phyloP scores from a whole-genome alignment of 139 green algal genomes.

The Auxenochlorella protothecoides region DNA sequence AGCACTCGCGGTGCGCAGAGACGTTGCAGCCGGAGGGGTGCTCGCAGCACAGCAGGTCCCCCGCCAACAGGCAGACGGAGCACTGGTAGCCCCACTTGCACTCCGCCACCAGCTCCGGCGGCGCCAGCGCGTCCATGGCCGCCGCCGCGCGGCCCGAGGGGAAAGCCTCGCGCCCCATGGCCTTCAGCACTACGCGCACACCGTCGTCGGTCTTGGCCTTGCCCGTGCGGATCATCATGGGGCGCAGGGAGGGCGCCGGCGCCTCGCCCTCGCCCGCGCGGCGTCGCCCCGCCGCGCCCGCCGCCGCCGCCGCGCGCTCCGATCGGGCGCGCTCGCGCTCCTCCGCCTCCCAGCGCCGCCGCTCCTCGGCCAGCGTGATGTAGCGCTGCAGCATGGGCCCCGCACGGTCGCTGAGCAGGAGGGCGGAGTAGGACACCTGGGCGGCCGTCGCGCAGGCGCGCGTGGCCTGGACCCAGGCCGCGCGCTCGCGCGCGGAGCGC shows the following conservation, averaged over 20 bases:
- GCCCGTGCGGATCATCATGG: conserved; percentile 34
- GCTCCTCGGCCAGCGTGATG: conserved; percentile 12
- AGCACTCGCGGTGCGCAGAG: conserved; percentile 24
- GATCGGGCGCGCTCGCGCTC: background rate
- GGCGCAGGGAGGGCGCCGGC: conserved; percentile 1
- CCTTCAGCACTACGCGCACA: conserved; percentile 19
- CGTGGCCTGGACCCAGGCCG: conserved; percentile 22
- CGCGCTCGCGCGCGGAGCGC: conserved; percentile 24
- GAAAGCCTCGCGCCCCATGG: conserved; percentile 26
- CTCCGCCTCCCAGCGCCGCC: conserved; percentile 19
- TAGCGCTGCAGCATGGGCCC: conserved; percentile 16
- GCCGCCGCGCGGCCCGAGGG: conserved; percentile 5
- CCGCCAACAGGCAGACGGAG: conserved; percentile 21
- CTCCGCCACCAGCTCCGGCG: conserved; percentile 11
- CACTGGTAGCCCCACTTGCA: conserved; percentile 35
- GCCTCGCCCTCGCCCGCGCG: background rate
- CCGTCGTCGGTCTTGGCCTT: conserved; percentile 26
- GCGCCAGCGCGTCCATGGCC: conserved; percentile 9
- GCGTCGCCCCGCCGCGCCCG: background rate
- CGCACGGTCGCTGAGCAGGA: conserved; percentile 21
- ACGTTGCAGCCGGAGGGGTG: conserved; percentile 23
- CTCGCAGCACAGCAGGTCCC: conserved; percentile 40
- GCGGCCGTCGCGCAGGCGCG: background rate
- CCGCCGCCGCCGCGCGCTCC: conserved; percentile 11
- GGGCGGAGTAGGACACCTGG: conserved; percentile 13